Percentiles rank a stretch among this genome's conserved stretches.
Evolutionary conservation across 2,329 filamentous ascomycete genomes (phyloP).

Genomic region (Thielaviopsis euricoi): DNA sequence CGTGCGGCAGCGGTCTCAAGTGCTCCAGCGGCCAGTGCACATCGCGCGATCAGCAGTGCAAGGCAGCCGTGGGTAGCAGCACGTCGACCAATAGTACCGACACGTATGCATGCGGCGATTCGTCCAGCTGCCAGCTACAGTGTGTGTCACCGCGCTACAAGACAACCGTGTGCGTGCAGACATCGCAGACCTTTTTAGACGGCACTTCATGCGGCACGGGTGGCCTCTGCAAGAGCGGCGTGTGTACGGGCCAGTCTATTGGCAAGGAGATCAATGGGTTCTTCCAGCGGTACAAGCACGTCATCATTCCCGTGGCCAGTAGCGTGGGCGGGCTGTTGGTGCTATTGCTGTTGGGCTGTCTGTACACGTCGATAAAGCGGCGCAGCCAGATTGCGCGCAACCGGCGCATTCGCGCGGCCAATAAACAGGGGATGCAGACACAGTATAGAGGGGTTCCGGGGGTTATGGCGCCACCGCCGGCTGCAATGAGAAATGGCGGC

Average conservation of each 20-base stretch:
- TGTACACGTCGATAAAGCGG: constrained; percentile 25
- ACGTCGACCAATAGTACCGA: constrained; percentile 58
- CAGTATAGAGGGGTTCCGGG: neutral
- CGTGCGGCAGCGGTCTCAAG: constrained; percentile 53
- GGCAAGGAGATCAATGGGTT: constrained; percentile 56
- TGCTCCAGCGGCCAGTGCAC: constrained; percentile 94
- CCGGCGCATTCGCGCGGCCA: neutral
- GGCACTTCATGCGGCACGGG: constrained; percentile 72
- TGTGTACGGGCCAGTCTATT: constrained; percentile 55
- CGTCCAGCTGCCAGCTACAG: constrained; percentile 51
- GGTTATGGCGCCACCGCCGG: neutral
- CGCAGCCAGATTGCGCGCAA: neutral
- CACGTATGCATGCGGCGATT: constrained; percentile 54
- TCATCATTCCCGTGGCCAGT: constrained; percentile 65
- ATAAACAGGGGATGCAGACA: neutral
- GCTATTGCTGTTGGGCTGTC: constrained; percentile 52
- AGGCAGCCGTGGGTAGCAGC: constrained; percentile 61
- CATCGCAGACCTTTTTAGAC: constrained; percentile 87
- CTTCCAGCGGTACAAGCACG: constrained; percentile 58
- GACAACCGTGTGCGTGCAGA: constrained; percentile 47
- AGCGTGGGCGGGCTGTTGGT: constrained; percentile 59
- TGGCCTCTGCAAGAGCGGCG: constrained; percentile 63
- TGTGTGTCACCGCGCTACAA: constrained; percentile 59
- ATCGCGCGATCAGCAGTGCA: constrained; percentile 77
- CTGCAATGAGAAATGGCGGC: neutral